Percentiles rank a stretch among this genome's conserved stretches.
Evolutionary conservation across 352 stramenopile species (phyloP).

Genomic region (Poterioochromonas sp.): DNA sequence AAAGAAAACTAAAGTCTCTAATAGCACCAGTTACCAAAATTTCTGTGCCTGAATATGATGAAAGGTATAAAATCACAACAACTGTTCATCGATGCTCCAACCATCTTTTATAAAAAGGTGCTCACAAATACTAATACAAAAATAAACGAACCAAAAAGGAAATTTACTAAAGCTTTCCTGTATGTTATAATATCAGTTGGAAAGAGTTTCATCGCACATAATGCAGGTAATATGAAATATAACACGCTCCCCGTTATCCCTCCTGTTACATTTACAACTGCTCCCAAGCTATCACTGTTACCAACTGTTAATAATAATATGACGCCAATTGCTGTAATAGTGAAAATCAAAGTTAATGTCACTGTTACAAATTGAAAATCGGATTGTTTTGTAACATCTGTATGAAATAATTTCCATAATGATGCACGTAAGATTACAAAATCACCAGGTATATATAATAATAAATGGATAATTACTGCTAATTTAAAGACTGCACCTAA

Average conservation of each 20-base stretch:
- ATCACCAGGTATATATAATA: constrained; percentile 25
- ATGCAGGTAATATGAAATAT: constrained; percentile 2
- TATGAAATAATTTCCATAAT: neutral
- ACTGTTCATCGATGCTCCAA: too few species aligned
- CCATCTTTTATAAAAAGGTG: neutral
- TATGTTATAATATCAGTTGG: neutral
- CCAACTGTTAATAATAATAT: neutral
- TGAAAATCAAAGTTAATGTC: neutral
- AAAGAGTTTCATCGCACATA: neutral
- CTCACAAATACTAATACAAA: neutral
- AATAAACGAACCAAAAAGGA: neutral
- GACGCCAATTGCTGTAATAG: neutral
- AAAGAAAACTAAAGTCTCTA: too few species aligned
- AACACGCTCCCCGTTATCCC: neutral
- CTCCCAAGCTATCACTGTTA: neutral
- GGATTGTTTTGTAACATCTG: neutral
- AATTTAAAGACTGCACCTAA: constrained; percentile 13
- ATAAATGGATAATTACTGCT: constrained; percentile 14
- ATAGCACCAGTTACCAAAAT: too few species aligned
- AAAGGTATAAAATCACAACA: too few species aligned
- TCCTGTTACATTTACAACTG: constrained; percentile 5
- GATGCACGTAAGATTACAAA: constrained; percentile 26
- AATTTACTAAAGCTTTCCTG: neutral
- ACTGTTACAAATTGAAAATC: neutral
- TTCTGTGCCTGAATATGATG: too few species aligned